These are phyloP conservation scores for Piper longum DNA, from an alignment of 164 flowering plant genomes.

Conservation along the genomic window DNA sequence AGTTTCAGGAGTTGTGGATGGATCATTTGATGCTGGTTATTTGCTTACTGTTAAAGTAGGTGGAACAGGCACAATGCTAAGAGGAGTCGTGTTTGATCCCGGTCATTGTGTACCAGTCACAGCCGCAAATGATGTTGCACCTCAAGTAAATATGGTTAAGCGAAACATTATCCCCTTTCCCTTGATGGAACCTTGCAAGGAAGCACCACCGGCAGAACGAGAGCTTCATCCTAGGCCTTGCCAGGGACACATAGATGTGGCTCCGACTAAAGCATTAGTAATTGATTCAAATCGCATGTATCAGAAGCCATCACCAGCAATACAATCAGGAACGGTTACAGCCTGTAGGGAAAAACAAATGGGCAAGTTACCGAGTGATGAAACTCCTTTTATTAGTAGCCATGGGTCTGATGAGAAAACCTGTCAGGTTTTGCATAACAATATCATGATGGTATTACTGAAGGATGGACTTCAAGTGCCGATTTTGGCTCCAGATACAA, in stretches of 20 bases:
- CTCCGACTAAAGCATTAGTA: constrained; percentile 2
- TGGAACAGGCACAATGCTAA: constrained; percentile 38
- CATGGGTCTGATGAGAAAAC: not conserved
- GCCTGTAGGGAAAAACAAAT: constrained; percentile 4
- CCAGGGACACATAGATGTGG: constrained; percentile 7
- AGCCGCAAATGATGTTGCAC: constrained; percentile 69
- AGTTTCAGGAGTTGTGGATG: constrained; percentile 68
- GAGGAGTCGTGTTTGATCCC: constrained; percentile 83
- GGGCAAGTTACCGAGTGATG: not conserved
- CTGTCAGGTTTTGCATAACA: not conserved
- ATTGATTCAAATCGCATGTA: constrained; percentile 1
- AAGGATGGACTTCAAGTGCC: not conserved
- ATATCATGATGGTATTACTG: not conserved
- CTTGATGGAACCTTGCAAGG: constrained; percentile 11
- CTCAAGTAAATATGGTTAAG: constrained; percentile 48
- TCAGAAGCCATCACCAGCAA: constrained; percentile 4
- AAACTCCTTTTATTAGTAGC: constrained; percentile 1
- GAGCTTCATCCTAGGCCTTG: constrained; percentile 7
- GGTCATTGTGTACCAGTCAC: constrained; percentile 56
- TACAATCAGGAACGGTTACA: constrained; percentile 1
- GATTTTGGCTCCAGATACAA: too few relatives aligned
- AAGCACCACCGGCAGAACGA: constrained; percentile 9
- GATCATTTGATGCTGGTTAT: constrained; percentile 77
- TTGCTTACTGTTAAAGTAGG: constrained; percentile 65
- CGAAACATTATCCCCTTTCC: constrained; percentile 40